phyloP scores from a whole-genome alignment of 1,139 yeast genomes.

The Hansenula lynferdii region DNA sequence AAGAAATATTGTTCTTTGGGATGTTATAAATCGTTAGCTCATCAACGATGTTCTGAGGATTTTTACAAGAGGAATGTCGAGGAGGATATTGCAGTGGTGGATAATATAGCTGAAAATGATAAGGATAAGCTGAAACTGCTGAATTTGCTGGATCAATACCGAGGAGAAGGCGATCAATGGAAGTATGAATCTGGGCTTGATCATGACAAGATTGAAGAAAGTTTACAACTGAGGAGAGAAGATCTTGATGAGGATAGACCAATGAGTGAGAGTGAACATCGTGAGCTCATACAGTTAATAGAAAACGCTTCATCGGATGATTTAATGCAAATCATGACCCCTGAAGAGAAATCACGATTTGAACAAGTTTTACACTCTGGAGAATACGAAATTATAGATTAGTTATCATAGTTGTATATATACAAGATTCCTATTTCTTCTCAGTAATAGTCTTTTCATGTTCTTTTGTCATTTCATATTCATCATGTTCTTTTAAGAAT shows the following conservation, averaged over 20 bases:
- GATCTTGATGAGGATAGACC: slow-evolving; percentile 1
- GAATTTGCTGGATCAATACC: neutral
- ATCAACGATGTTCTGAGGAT: slow-evolving; percentile 1
- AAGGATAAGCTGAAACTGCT: slow-evolving; percentile 3
- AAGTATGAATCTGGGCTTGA: slow-evolving; percentile 2
- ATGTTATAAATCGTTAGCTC: neutral
- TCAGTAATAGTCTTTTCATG: neutral
- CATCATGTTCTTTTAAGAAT: slow-evolving; percentile 36
- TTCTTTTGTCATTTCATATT: slow-evolving; percentile 22
- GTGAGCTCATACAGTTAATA: neutral
- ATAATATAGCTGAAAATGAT: no score
- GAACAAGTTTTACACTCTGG: slow-evolving; percentile 1
- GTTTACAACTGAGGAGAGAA: neutral
- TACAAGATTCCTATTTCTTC: neutral
- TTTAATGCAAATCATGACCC: slow-evolving; percentile 1
- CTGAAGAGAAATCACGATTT: slow-evolving; percentile 2
- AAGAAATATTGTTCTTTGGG: neutral
- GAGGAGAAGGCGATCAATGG: neutral
- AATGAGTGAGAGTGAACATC: slow-evolving; percentile 1
- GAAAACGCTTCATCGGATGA: slow-evolving; percentile 3
- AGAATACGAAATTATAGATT: slow-evolving; percentile 2
- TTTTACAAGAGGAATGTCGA: neutral
- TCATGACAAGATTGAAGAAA: neutral
- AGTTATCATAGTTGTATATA: neutral
- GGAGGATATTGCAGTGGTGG: neutral